Conservation (phyloP, 768 basidiomycete species). For the Coprinopsis cinerea region DNA sequence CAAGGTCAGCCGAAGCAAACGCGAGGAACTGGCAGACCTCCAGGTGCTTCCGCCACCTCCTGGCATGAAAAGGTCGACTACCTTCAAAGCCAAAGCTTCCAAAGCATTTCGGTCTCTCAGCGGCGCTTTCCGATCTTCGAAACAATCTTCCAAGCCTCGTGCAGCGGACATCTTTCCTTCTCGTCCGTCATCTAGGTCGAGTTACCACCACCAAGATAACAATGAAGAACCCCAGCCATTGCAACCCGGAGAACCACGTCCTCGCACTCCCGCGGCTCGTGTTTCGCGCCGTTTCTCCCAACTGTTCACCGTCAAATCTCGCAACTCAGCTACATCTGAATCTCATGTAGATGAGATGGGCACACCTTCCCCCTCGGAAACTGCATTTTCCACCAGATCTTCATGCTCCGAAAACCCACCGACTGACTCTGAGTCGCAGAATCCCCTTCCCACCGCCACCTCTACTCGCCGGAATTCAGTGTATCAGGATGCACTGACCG, state of each 20-base stretch:
- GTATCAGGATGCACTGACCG: constrained; percentile 9
- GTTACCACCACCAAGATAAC: constrained; percentile 10
- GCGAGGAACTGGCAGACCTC: constrained; percentile 16
- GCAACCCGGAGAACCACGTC: constrained; percentile 17
- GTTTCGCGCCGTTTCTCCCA: constrained; percentile 34
- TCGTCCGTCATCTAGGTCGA: constrained; percentile 14
- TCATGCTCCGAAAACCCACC: constrained; percentile 12
- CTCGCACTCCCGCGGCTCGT: constrained; percentile 30
- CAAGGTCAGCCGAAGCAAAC: constrained; percentile 41
- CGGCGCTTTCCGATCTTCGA: constrained; percentile 25
- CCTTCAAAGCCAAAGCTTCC: constrained; percentile 38
- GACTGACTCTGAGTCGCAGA: constrained; percentile 5
- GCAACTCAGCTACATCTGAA: constrained; percentile 18
- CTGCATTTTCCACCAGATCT: constrained; percentile 9
- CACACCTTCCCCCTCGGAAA: constrained; percentile 19
- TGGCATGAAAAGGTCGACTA: constrained; percentile 28
- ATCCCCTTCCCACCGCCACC: neutral
- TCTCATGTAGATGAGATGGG: constrained; percentile 22
- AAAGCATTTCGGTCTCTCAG: constrained; percentile 42
- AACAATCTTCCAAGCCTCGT: constrained; percentile 26
- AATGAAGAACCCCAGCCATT: constrained; percentile 11
- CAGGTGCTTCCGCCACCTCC: constrained; percentile 12
- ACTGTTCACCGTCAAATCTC: constrained; percentile 26
- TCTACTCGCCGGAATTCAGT: constrained; percentile 6
- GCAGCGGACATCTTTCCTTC: constrained; percentile 29